These are phyloP conservation scores for Erigeron philadelphicus DNA, from an alignment of 140 eudicot genomes.

Conservation along the genomic window DNA sequence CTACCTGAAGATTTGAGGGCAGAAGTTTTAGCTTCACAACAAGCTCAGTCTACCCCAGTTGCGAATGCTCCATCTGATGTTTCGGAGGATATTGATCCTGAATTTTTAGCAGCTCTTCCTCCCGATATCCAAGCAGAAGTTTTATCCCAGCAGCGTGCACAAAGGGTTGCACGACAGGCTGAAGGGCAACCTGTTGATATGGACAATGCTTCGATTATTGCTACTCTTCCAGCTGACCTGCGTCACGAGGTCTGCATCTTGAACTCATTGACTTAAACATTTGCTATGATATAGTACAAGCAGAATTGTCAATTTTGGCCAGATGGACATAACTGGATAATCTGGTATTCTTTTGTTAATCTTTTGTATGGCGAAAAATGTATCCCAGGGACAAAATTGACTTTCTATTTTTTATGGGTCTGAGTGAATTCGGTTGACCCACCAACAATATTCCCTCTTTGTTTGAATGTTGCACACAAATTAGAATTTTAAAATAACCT, in stretches of 20 bases:
- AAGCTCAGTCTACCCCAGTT: slow-evolving; percentile 62
- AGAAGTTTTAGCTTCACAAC: slow-evolving; percentile 91
- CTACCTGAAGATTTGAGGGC: slow-evolving; percentile 94
- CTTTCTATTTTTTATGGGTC: neutral
- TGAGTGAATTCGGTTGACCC: neutral
- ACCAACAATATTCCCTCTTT: neutral
- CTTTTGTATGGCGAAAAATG: neutral
- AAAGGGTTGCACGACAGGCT: slow-evolving; percentile 61
- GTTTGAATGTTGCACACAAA: no score
- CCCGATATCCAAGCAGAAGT: slow-evolving; percentile 98
- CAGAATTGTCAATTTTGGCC: neutral
- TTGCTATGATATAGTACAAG: no score
- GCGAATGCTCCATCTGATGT: slow-evolving; percentile 53
- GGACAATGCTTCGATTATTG: slow-evolving; percentile 94
- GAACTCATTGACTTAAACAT: neutral
- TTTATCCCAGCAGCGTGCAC: slow-evolving; percentile 91
- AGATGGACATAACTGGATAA: no score
- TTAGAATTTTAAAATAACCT: neutral
- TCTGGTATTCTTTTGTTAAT: neutral
- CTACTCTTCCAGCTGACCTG: slow-evolving; percentile 89
- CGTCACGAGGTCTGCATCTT: slow-evolving; percentile 68
- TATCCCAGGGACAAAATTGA: neutral
- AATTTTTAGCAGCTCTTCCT: slow-evolving; percentile 96
- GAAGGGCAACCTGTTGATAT: slow-evolving; percentile 99
- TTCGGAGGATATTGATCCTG: slow-evolving; percentile 93